Conservation (phyloP, 2,329 filamentous ascomycete species). For the Nigrospora sphaerica region DNA sequence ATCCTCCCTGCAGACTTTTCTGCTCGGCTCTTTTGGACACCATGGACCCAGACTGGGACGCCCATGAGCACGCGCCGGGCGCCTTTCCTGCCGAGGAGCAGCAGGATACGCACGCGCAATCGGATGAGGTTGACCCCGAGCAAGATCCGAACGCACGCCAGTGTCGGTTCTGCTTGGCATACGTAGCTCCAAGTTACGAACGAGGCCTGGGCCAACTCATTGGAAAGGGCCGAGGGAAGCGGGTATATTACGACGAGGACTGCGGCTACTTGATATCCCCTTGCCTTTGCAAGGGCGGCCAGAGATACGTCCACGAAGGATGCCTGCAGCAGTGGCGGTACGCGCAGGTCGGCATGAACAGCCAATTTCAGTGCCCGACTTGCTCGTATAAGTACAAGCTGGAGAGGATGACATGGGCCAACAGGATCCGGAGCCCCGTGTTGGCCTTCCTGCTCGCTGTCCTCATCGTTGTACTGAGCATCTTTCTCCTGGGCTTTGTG, state of each 20-base stretch:
- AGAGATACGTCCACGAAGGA: constrained; percentile 89
- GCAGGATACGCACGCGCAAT: too few relatives aligned
- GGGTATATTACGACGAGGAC: constrained; percentile 64
- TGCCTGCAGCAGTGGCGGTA: constrained; percentile 81
- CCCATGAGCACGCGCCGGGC: too few relatives aligned
- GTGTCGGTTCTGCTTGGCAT: neutral
- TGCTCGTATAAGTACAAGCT: constrained; percentile 80
- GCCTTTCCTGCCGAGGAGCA: too few relatives aligned
- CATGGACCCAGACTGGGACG: too few relatives aligned
- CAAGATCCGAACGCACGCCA: constrained; percentile 1
- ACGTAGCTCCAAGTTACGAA: neutral
- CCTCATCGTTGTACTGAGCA: constrained; percentile 59
- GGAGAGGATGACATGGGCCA: constrained; percentile 68
- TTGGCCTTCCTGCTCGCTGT: constrained; percentile 67
- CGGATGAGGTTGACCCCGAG: neutral
- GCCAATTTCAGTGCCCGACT: constrained; percentile 59
- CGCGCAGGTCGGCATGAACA: constrained; percentile 70
- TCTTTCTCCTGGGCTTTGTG: constrained; percentile 84
- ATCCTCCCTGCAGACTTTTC: too few relatives aligned
- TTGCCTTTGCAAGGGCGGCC: constrained; percentile 88
- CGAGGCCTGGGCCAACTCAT: neutral
- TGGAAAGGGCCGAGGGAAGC: neutral
- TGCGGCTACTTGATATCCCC: constrained; percentile 76
- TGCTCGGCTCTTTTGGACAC: too few relatives aligned
- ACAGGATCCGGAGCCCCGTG: constrained; percentile 58